A percentile compares a stretch with the other conserved stretches of the same genome.
phyloP scores from a whole-genome alignment of 1,139 yeast species.

The Kluyveromyces sp. region DNA sequence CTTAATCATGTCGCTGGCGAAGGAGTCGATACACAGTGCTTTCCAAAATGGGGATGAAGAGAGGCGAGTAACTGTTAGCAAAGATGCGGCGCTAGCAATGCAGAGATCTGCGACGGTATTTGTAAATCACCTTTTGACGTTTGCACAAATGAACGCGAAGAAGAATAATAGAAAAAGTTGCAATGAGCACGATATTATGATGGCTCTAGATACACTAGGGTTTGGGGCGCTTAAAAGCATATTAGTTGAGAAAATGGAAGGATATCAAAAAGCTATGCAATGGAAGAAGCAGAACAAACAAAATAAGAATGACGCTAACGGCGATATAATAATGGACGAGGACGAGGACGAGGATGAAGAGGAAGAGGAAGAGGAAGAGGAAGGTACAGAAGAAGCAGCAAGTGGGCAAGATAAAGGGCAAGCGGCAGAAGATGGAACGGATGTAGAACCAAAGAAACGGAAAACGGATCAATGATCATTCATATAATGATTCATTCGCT shows the following conservation, averaged over 20 bases:
- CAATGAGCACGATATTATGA: slow-evolving; percentile 56
- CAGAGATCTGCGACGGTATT: slow-evolving; percentile 70
- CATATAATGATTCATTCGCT: no score
- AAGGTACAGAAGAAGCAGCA: slow-evolving; percentile 6
- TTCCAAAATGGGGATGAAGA: slow-evolving; percentile 8
- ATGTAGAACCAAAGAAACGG: slow-evolving; percentile 7
- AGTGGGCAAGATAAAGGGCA: slow-evolving; percentile 10
- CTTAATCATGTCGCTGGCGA: slow-evolving; percentile 53
- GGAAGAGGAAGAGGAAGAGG: slow-evolving; percentile 3
- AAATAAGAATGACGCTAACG: slow-evolving; percentile 19
- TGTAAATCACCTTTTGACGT: slow-evolving; percentile 57
- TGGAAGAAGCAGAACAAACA: slow-evolving; percentile 17
- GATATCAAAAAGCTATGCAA: slow-evolving; percentile 23
- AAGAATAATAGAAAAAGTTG: slow-evolving; percentile 51
- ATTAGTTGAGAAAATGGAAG: slow-evolving; percentile 25
- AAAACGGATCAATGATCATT: slow-evolving; percentile 3
- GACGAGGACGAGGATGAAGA: slow-evolving; percentile 4
- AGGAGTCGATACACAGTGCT: slow-evolving; percentile 34
- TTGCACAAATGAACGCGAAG: slow-evolving; percentile 51
- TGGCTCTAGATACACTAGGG: slow-evolving; percentile 51
- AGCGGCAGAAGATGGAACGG: slow-evolving; percentile 12
- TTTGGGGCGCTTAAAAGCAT: slow-evolving; percentile 34
- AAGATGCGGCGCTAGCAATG: slow-evolving; percentile 58
- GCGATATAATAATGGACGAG: not conserved
- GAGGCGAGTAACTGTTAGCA: slow-evolving; percentile 39